Conservation (phyloP, 768 basidiomycete species). For the Basidioascus undulatus region DNA sequence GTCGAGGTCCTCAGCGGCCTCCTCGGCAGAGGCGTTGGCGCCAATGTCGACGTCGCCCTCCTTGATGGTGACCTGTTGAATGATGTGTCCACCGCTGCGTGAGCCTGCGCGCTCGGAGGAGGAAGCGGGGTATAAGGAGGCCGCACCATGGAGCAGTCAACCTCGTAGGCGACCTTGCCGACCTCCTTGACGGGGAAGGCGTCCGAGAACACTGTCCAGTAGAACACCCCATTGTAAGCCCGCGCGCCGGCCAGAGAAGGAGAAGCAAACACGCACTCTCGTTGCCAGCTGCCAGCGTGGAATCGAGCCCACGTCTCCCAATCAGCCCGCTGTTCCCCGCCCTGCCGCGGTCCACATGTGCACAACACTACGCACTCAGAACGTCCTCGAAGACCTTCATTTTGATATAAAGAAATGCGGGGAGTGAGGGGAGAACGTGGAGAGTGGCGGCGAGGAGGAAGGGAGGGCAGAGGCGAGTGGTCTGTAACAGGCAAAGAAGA, state of each 20-base stretch:
- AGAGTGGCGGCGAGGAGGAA: too few species aligned
- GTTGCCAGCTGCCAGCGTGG: not conserved
- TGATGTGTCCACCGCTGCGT: too few species aligned
- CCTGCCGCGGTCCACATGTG: not conserved
- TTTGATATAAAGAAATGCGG: not conserved
- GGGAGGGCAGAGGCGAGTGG: not conserved
- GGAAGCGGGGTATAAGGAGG: not conserved
- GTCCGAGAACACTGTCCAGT: constrained; percentile 44
- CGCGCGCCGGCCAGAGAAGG: too few species aligned
- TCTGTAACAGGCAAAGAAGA: not conserved
- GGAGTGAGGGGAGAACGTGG: too few species aligned
- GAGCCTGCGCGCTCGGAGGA: too few species aligned
- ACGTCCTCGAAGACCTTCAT: not conserved
- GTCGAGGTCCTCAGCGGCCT: constrained; percentile 53
- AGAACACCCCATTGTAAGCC: too few species aligned
- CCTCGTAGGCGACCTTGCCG: constrained; percentile 58
- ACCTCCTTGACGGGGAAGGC: constrained; percentile 65
- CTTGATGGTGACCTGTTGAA: constrained; percentile 33
- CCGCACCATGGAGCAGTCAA: constrained; percentile 11
- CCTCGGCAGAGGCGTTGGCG: constrained; percentile 39
- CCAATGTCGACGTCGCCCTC: constrained; percentile 76
- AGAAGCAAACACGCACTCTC: not conserved
- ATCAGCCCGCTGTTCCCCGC: not conserved
- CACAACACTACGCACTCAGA: not conserved
- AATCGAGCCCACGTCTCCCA: not conserved